Conservation (phyloP, 331 rosid genomes). For the Acacia concinna region DNA sequence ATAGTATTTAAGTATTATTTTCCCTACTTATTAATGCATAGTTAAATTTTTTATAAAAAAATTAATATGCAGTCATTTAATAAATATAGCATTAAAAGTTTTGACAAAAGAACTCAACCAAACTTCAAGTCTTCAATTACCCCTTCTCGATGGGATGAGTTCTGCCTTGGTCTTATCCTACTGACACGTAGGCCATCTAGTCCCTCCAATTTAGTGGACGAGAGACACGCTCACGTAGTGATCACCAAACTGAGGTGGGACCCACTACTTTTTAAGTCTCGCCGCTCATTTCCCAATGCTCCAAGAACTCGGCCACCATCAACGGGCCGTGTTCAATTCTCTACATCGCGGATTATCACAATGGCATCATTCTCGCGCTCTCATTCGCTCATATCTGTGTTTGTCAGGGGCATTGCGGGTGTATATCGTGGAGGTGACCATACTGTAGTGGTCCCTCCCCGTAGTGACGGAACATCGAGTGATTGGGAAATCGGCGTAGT, state of each 20-base stretch:
- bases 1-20: no score
- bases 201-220: constrained; percentile 33
- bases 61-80: neutral
- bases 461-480: constrained; percentile 5
- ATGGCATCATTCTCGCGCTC: neutral
- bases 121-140: neutral
- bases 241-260: constrained; percentile 23
- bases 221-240: constrained; percentile 23
- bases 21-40: no score
- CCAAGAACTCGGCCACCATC: neutral
- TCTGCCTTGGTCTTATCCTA: neutral
- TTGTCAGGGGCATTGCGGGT: neutral
- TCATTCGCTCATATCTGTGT: no score
- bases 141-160: neutral
- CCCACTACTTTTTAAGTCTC: constrained; percentile 13
- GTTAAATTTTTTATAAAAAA: no score
- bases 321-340: neutral
- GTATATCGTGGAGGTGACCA: neutral
- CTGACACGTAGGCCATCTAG: neutral
- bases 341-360: neutral
- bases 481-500: constrained; percentile 50
- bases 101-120: neutral
- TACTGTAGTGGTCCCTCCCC: neutral
- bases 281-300: constrained; percentile 10
- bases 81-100: no score